Conservation (phyloP, 495 filamentous ascomycete genomes). For the Podospora appendiculata region DNA sequence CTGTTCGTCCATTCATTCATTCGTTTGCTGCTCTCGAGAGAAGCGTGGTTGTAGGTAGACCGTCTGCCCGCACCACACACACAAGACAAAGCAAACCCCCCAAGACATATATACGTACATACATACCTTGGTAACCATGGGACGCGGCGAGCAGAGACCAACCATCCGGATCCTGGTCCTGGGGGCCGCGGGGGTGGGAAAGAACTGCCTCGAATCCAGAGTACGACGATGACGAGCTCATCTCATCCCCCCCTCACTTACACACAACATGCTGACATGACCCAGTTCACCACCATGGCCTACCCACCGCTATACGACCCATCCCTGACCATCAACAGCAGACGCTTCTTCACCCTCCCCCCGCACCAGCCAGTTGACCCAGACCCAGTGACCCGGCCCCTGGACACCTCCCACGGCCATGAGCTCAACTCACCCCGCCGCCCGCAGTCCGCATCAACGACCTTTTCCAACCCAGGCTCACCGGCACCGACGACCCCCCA, state of each 20-base stretch:
- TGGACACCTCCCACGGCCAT: conserved; percentile 3
- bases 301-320: conserved; percentile 20
- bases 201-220: conserved; percentile 19
- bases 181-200: conserved; percentile 17
- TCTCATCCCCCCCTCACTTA: not conserved
- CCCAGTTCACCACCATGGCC: conserved; percentile 19
- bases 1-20: not conserved
- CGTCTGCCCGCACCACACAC: no score
- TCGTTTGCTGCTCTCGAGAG: not conserved
- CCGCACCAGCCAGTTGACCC: not conserved
- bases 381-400: not conserved
- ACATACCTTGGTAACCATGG: conserved; percentile 2
- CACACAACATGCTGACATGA: not conserved
- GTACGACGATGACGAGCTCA: not conserved
- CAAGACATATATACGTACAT: no score
- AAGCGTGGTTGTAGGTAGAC: no score
- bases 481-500: not conserved
- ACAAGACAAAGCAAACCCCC: no score
- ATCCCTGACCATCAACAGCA: conserved; percentile 12
- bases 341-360: conserved; percentile 13
- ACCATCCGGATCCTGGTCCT: conserved; percentile 19
- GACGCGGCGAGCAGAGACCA: conserved; percentile 2
- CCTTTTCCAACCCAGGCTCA: conserved; percentile 14
- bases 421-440: not conserved
- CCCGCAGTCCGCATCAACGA: conserved; percentile 8